A percentile compares a stretch with the other conserved stretches of the same genome.
Evolutionary conservation across 2,329 filamentous ascomycete genomes (phyloP).

Genomic region (Trichoderma oligosporum): DNA sequence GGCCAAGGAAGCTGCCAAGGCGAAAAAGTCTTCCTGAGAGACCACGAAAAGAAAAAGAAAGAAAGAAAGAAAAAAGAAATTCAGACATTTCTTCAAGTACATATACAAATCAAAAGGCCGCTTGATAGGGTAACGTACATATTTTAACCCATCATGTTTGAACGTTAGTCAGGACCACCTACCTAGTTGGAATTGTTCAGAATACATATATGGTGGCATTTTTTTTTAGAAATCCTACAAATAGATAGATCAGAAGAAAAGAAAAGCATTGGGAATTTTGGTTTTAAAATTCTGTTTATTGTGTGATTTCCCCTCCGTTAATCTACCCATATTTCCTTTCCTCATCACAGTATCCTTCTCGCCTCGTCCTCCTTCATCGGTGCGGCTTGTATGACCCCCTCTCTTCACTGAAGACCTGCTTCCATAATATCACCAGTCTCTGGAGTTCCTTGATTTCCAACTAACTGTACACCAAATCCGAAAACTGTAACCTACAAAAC

Average conservation of each 20-base stretch:
- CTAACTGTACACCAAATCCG: slow-evolving; percentile 8
- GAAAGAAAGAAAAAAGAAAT: background rate
- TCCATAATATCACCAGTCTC: slow-evolving; percentile 3
- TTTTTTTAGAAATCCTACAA: no score
- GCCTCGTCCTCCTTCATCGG: slow-evolving; percentile 12
- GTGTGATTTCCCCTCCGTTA: background rate
- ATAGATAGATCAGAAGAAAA: background rate
- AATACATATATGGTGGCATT: background rate
- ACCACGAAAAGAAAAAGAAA: background rate
- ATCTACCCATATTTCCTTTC: background rate
- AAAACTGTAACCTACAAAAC: background rate
- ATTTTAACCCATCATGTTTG: no score
- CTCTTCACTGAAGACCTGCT: slow-evolving; percentile 17
- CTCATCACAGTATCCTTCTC: slow-evolving; percentile 16
- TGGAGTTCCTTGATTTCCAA: background rate
- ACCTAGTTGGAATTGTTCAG: no score
- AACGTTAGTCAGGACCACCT: no score
- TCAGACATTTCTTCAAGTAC: background rate
- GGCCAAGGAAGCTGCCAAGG: slow-evolving; percentile 66
- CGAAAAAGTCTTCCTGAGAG: slow-evolving; percentile 33
- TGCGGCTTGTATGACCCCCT: background rate
- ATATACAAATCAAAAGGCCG: slow-evolving; percentile 9
- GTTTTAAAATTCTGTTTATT: slow-evolving; percentile 9
- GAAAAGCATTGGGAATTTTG: background rate
- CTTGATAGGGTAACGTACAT: no score